Conservation (phyloP, 73 alveolate species). For the Symbiodinium pilosum region DNA sequence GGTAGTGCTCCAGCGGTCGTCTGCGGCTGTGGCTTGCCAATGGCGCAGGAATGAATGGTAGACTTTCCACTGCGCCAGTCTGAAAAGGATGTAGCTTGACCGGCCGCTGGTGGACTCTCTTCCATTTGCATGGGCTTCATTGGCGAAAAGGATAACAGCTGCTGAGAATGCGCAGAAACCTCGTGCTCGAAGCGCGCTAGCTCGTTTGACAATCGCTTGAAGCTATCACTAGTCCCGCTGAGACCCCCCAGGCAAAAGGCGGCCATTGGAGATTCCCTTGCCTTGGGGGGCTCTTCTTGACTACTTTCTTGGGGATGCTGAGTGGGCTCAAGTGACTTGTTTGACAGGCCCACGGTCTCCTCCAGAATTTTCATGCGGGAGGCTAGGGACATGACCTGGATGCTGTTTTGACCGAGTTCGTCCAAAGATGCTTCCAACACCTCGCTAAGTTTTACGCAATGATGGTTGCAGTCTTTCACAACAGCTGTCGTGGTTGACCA, state of each 20-base stretch:
- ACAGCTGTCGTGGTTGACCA: background rate
- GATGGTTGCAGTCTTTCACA: slow-evolving; percentile 14
- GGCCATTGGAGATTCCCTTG: too few species aligned
- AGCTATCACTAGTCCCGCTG: slow-evolving; percentile 17
- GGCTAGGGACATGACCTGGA: background rate
- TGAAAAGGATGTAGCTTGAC: background rate
- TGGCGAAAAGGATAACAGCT: background rate
- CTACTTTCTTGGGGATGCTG: too few species aligned
- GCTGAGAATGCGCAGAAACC: background rate
- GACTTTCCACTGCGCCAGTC: too few species aligned
- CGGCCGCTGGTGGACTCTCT: background rate
- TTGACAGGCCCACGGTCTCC: background rate
- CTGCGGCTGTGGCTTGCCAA: too few species aligned
- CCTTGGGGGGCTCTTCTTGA: too few species aligned
- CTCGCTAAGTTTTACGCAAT: slow-evolving; percentile 24
- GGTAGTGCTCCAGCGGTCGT: too few species aligned
- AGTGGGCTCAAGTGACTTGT: background rate
- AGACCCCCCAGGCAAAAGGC: background rate
- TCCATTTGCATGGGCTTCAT: background rate
- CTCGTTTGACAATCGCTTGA: slow-evolving; percentile 6
- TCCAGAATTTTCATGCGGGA: background rate
- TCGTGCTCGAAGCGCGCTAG: background rate
- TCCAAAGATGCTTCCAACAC: slow-evolving; percentile 31
- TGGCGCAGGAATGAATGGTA: too few species aligned
- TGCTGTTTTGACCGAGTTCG: background rate